These are phyloP conservation scores for Diutina pseudorugosa DNA, from an alignment of 1,139 yeast species.

Conservation along the genomic window DNA sequence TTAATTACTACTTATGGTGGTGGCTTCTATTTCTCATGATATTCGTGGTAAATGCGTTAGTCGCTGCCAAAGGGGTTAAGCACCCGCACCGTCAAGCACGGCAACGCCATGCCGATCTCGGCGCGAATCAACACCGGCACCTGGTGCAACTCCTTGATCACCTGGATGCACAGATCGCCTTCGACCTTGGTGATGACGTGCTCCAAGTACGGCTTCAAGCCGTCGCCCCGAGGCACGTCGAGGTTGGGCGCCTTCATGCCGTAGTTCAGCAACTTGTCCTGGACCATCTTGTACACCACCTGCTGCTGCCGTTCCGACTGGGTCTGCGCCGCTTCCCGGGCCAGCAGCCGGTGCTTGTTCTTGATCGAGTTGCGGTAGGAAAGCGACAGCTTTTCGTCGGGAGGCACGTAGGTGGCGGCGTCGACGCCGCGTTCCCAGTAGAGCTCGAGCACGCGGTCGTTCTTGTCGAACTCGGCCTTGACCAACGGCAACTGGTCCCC, in stretches of 20 bases:
- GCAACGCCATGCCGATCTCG: constrained; percentile 89
- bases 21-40: background rate
- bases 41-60: background rate
- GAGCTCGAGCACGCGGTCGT: constrained; percentile 56
- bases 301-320: constrained; percentile 29
- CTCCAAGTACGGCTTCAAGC: constrained; percentile 45
- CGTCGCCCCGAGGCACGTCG: constrained; percentile 13
- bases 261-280: constrained; percentile 35
- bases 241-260: constrained; percentile 43
- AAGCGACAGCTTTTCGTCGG: constrained; percentile 68
- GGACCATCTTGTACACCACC: constrained; percentile 11
- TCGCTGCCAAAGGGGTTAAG: constrained; percentile 61
- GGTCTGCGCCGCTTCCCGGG: constrained; percentile 54
- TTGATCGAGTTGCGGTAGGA: constrained; percentile 70
- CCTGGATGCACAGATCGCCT: constrained; percentile 59
- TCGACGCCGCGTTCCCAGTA: constrained; percentile 91
- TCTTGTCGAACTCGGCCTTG: constrained; percentile 84
- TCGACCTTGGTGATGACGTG: constrained; percentile 48
- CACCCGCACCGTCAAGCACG: constrained; percentile 90
- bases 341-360: constrained; percentile 65
- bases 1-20: background rate
- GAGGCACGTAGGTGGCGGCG: constrained; percentile 83
- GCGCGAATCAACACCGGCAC: constrained; percentile 84
- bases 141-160: constrained; percentile 60
- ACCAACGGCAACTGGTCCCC: constrained; percentile 91